Conservation (phyloP, 176 grass and related monocot species). For the Triticum aestivum region IWGSC_CS_RefSeq_v2.1 NC_057805.1:508583417-508583916, state of each 20-base stretch:
- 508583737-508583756: too few species aligned
- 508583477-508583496: background rate
- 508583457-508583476: background rate
- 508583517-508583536: background rate
- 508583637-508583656: background rate
- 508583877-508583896: too few species aligned
- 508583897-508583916: too few species aligned
- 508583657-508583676: background rate
- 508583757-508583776: background rate
- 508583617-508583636: background rate
- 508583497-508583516: background rate
- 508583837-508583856: background rate
- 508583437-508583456: background rate
- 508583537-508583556: background rate
- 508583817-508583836: background rate
- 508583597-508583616: background rate
- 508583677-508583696: background rate
- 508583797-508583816: background rate
- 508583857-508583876: background rate
- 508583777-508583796: background rate
- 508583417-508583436: too few species aligned
- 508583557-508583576: background rate
- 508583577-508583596: background rate
- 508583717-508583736: background rate
- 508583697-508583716: background rate